Base-by-base conservation (phyloP, 2,329 filamentous ascomycete species). In the Blastomyces emzantsi region DNA sequence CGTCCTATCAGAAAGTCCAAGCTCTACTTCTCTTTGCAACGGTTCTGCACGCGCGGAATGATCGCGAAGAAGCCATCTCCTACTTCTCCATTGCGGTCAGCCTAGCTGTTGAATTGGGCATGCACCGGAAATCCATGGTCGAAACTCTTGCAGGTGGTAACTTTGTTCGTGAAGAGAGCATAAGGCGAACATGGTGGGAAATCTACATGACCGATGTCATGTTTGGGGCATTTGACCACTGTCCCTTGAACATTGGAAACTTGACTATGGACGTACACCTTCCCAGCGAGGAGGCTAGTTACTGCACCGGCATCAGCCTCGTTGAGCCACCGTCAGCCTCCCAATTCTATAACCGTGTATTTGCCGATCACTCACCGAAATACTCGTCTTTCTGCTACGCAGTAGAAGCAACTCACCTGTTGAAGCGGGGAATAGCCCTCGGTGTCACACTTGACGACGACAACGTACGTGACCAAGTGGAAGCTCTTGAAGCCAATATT, bases 181-280 rank as follows among this genome's bases (percentile, higher is more conserved):
- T 90, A 84, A 84, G 91, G 22, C 83, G 92, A 64, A 97, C 92
- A 1, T 97, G 92, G 92, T 97, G 92, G 92, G 91, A 85, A 69
- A 70, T 90, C 49, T 93, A 88, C 71, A 83, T 90, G n/a, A 83
- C 90, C 17, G 91, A 96, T 72, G 90, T 88, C 62, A 88, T 96
- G 83, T 83, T 95, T 68, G 90, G 90, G 5, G 90, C 90, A 3
- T 86, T 96, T 22, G 76, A 76, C 2, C 72, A 76, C 15, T 73
- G 75, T 63, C 67, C 66, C 19, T 68, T 64, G 19, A 68, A 90
- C 89, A 83, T 85, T 65, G 88, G 88, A 52, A 87, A 85, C 63
- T 90, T 90, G 73, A 81, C 92, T 6, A 82, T 85, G 17, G 86
- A 90, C 69, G 89, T 91, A 2, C 83, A 82, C 1, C 80, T 96